Conservation (phyloP, 169 alveolate genomes). For the Plasmodium gonderi region DNA sequence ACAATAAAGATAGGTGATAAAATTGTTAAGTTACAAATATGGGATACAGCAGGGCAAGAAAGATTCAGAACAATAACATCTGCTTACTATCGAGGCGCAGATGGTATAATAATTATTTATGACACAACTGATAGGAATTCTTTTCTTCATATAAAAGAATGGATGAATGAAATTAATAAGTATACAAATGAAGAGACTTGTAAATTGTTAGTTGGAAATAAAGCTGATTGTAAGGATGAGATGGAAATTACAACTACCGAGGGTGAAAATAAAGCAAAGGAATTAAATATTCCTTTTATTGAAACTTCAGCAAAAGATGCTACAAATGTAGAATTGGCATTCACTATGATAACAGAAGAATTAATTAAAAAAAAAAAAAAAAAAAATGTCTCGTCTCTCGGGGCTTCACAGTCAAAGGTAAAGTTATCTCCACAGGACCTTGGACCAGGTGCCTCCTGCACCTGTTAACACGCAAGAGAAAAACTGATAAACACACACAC, state of each 20-base stretch:
- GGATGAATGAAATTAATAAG: constrained; percentile 94
- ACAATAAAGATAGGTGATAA: constrained; percentile 92
- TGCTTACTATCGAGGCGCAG: constrained; percentile 97
- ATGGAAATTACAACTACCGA: constrained; percentile 84
- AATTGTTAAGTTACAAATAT: constrained; percentile 94
- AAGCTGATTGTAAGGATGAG: constrained; percentile 90
- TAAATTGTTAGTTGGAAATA: constrained; percentile 96
- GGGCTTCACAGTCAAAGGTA: constrained; percentile 28
- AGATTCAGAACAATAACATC: constrained; percentile 96
- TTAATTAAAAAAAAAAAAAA: constrained; percentile 67
- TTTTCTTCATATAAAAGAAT: constrained; percentile 90
- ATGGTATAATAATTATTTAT: constrained; percentile 94
- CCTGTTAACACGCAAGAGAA: constrained; percentile 45
- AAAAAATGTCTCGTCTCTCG: constrained; percentile 2
- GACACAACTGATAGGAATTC: constrained; percentile 91
- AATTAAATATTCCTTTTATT: constrained; percentile 82
- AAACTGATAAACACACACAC: no score
- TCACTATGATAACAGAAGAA: constrained; percentile 77
- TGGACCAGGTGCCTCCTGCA: not conserved
- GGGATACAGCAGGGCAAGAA: constrained; percentile 99
- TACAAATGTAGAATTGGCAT: constrained; percentile 88
- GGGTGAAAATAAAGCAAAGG: constrained; percentile 85
- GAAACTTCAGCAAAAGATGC: constrained; percentile 89
- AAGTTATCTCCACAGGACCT: constrained; percentile 24
- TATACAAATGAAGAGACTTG: constrained; percentile 95